phyloP scores from a whole-genome alignment of 208 protist species.

The Herpetomonas tarakana region DNA sequence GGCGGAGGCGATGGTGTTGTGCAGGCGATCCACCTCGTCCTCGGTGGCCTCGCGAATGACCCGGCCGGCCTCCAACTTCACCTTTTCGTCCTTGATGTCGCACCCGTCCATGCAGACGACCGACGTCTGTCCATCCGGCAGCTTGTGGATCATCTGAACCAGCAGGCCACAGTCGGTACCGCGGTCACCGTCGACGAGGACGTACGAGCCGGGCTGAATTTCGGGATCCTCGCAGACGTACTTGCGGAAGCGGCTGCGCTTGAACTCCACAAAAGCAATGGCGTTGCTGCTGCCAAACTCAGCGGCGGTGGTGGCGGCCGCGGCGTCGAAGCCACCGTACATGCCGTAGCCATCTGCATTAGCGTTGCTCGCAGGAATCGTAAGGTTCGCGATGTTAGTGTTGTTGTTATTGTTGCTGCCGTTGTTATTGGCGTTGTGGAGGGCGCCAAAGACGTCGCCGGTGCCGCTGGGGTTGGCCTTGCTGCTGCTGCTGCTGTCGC shows the following conservation, averaged over 20 bases:
- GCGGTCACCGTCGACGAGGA: conserved; percentile 88
- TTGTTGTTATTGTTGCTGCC: conserved; percentile 13
- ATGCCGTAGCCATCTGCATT: conserved; percentile 11
- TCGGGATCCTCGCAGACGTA: conserved; percentile 50
- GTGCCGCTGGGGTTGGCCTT: not conserved
- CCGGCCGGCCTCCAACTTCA: conserved; percentile 75
- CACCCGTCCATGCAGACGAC: conserved; percentile 71
- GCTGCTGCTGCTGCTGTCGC: conserved; percentile 12
- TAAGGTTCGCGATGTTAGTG: not conserved
- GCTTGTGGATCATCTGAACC: conserved; percentile 54
- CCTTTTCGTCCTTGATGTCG: conserved; percentile 64
- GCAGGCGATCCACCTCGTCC: conserved; percentile 72
- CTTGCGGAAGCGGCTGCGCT: conserved; percentile 73
- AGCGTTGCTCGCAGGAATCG: conserved; percentile 2
- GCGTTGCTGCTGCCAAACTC: conserved; percentile 21
- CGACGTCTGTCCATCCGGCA: conserved; percentile 35
- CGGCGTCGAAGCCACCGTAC: not conserved
- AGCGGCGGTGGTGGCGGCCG: conserved; percentile 6
- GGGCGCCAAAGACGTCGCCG: not conserved
- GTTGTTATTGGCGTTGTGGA: conserved; percentile 12
- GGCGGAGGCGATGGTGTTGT: conserved; percentile 70
- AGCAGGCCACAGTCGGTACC: conserved; percentile 83
- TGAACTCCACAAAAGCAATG: conserved; percentile 87
- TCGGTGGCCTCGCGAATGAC: conserved; percentile 62
- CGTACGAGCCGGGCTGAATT: conserved; percentile 72